phyloP scores from a whole-genome alignment of 129 eudicot species.

The Pseudognaphalium luteoalbum region DNA sequence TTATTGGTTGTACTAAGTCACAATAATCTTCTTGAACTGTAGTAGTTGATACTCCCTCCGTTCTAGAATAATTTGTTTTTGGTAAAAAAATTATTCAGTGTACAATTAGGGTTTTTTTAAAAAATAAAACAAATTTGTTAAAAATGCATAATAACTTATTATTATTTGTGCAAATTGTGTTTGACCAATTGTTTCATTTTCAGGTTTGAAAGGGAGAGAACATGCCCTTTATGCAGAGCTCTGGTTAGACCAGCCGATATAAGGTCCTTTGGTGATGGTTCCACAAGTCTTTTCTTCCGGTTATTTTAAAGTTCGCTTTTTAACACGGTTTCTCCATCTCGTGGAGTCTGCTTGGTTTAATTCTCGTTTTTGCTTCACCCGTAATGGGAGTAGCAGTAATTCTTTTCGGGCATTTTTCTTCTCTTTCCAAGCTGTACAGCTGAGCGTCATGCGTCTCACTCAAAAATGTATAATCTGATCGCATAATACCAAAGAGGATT shows the following conservation, averaged over 20 bases:
- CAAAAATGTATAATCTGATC: conserved; percentile 22
- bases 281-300: conserved; percentile 58
- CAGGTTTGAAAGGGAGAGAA: conserved; percentile 79
- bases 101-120: background rate
- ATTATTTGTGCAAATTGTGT: background rate
- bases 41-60: background rate
- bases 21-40: background rate
- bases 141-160: background rate
- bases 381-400: background rate
- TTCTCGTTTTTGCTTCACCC: conserved; percentile 8
- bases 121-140: too few relatives aligned
- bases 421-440: conserved; percentile 34
- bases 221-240: conserved; percentile 75
- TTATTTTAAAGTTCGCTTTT: conserved; percentile 34
- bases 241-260: conserved; percentile 69
- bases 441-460: conserved; percentile 17
- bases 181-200: conserved; percentile 15
- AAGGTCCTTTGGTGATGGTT: conserved; percentile 65
- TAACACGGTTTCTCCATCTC: background rate
- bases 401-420: background rate
- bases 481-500: conserved; percentile 23
- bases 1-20: background rate
- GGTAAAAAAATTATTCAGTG: too few relatives aligned
- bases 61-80: too few relatives aligned
- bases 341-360: conserved; percentile 4